These are phyloP conservation scores for Pythium periplocum DNA, from an alignment of 352 stramenopile genomes.

Conservation along the genomic window DNA sequence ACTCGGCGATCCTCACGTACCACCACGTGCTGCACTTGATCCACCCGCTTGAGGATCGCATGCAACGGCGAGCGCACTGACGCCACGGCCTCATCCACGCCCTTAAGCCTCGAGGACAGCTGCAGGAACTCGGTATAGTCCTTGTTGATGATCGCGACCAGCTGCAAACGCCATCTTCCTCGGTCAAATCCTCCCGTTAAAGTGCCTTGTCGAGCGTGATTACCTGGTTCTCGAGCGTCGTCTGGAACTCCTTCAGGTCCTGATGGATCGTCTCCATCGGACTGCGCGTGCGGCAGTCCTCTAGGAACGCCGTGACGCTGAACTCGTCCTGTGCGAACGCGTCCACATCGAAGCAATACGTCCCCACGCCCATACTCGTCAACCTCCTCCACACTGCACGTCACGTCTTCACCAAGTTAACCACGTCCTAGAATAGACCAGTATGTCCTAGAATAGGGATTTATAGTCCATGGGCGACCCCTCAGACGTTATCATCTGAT, in stretches of 20 bases:
- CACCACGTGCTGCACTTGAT: constrained; percentile 58
- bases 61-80: constrained; percentile 68
- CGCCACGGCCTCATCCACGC: constrained; percentile 79
- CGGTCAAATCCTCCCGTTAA: background rate
- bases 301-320: constrained; percentile 59
- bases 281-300: constrained; percentile 64
- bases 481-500: no score
- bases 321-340: constrained; percentile 75
- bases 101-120: constrained; percentile 83
- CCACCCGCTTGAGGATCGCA: constrained; percentile 73
- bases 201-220: background rate
- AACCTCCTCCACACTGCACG: no score
- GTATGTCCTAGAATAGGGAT: no score
- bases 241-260: constrained; percentile 82
- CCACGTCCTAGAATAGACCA: no score
- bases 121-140: constrained; percentile 89
- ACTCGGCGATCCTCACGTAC: constrained; percentile 21
- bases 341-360: constrained; percentile 82
- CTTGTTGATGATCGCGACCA: constrained; percentile 87
- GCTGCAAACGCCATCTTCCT: constrained; percentile 14
- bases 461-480: no score
- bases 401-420: no score
- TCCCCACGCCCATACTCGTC: no score
- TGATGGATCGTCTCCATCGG: constrained; percentile 84
- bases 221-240: constrained; percentile 81